Evolutionary conservation across 1,284 basidiomycete species (phyloP), one percentile per base, ranked within the genome.

Genomic region (Fomitopsis betulina): DNA sequence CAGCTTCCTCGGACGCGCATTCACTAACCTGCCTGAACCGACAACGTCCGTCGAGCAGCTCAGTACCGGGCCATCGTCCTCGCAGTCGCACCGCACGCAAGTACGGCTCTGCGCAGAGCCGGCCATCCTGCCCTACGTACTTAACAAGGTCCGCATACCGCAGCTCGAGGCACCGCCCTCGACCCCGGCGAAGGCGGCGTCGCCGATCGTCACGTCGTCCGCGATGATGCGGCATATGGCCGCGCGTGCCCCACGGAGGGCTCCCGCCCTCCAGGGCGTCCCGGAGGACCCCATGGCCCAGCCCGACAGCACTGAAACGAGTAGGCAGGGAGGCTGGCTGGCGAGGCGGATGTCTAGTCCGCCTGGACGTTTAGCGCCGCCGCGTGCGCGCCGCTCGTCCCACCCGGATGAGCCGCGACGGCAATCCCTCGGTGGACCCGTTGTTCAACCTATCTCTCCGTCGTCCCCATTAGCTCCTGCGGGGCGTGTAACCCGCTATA

Each of bases 1-100:
- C 49, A 68, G 67, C 55, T 67, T 70, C 57, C 61, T 70, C 33
- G 61, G 60, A 13, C 65, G 68, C 12, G 69, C 63, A 13, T 71
- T 71, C 52, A 58, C 64, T 1, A 56, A 60, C 13, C 57, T 60
- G 1, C 57, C 65, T 1, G 66, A 68, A 43, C 62, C 63, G 2
- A 63, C 64, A 4, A 64, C 61, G 7, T 68, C 67, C 1, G 62
- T 53, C 2, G 66, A 68, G 37, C 56, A 55, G 8, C 38, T 61
- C 15, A 56, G 61, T 17, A 49, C 60, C 7, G 60, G 58, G 9
- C 54, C 63, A 3, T 57, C 65, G 21, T 67, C 66, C 1, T 66
- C 68, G 1, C 65, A 67, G 54, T 66, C 67, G 5, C 68, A 70
- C 42, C 64, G 59, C 21, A 54, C 58, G 1, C 65, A 59, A n/a